These are phyloP conservation scores for Tilletia caries DNA, from an alignment of 1,284 basidiomycete species.

Conservation along the genomic window DNA sequence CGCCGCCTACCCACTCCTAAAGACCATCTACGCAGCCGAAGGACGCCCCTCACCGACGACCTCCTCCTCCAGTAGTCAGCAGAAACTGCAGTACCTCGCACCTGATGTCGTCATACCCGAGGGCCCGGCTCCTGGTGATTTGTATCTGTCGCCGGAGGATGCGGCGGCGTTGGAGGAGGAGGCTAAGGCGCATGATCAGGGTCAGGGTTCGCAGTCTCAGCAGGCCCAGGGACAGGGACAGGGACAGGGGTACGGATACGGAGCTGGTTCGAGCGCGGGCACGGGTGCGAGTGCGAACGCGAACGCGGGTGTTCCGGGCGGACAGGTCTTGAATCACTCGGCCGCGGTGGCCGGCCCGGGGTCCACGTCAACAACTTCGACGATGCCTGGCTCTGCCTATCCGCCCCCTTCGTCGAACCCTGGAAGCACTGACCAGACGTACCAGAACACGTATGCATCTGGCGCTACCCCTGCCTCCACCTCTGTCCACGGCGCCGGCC, in stretches of 20 bases:
- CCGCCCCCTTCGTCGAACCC: too few relatives aligned
- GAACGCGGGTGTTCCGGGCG: too few relatives aligned
- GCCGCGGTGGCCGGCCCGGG: too few relatives aligned
- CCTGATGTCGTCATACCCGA: slow-evolving; percentile 34
- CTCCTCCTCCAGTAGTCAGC: too few relatives aligned
- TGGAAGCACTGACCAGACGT: too few relatives aligned
- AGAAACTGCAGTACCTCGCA: slow-evolving; percentile 40
- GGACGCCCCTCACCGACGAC: slow-evolving; percentile 24
- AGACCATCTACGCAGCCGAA: slow-evolving; percentile 47
- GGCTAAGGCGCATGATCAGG: background rate
- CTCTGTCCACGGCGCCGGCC: too few relatives aligned
- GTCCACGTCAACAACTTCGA: too few relatives aligned
- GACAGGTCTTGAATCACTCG: too few relatives aligned
- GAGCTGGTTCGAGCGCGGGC: background rate
- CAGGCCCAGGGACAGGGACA: background rate
- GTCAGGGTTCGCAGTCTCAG: background rate
- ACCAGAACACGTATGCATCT: too few relatives aligned
- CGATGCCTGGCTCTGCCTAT: too few relatives aligned
- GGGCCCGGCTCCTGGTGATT: slow-evolving; percentile 40
- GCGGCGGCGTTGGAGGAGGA: slow-evolving; percentile 7
- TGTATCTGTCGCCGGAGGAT: slow-evolving; percentile 33
- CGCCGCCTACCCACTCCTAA: slow-evolving; percentile 39
- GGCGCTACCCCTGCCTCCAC: too few relatives aligned
- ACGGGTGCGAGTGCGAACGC: too few relatives aligned
- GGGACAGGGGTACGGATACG: background rate